Conservation (phyloP, 257 asterid species). For the Rhazya stricta region DNA sequence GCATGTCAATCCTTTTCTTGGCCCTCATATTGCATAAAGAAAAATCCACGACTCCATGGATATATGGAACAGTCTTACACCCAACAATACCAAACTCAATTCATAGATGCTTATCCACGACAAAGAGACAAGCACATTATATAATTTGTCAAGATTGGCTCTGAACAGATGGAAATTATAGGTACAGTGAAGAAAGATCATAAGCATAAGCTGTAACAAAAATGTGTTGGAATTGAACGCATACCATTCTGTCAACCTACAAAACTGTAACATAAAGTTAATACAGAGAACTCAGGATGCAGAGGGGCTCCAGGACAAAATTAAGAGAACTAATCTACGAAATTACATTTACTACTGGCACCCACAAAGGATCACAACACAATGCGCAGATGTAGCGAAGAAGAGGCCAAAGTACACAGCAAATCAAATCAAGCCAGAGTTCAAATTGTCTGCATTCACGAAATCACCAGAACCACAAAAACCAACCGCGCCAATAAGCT, state of each 20-base stretch:
- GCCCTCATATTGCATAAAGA: neutral
- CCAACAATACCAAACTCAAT: neutral
- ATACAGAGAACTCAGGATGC: neutral
- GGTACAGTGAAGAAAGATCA: neutral
- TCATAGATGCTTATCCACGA: neutral
- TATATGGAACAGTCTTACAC: neutral
- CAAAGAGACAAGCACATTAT: neutral
- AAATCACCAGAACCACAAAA: conserved; percentile 61
- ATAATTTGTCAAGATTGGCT: neutral
- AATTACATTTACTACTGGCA: conserved; percentile 30
- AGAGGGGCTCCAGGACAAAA: neutral
- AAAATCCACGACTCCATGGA: neutral
- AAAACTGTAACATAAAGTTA: conserved; percentile 4
- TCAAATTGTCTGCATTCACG: conserved; percentile 51
- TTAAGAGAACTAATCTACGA: conserved; percentile 17
- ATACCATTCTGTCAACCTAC: neutral
- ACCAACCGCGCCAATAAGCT: conserved; percentile 66
- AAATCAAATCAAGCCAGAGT: conserved; percentile 66
- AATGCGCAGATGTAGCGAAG: conserved; percentile 48
- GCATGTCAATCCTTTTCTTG: neutral
- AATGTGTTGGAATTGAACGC: neutral
- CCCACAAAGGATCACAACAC: conserved; percentile 35
- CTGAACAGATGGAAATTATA: neutral
- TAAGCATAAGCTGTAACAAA: neutral
- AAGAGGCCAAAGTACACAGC: conserved; percentile 61